phyloP scores from a whole-genome alignment of 2,329 filamentous ascomycete genomes.

The Hypoxylon sp. region DNA sequence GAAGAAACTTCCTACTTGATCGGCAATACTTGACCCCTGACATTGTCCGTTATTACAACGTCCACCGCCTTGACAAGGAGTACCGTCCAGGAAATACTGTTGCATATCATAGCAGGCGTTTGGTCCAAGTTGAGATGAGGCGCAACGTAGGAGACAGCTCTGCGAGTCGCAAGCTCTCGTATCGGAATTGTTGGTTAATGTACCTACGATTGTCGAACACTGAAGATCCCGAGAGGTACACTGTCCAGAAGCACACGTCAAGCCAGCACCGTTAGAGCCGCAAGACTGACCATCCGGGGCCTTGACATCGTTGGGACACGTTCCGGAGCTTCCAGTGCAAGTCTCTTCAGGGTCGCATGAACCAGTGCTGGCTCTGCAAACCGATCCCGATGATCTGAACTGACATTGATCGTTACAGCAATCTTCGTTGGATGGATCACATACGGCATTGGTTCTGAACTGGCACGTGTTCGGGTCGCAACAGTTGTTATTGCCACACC shows the following conservation, averaged over 20 bases:
- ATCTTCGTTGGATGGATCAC: conserved; percentile 85
- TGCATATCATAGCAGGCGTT: conserved; percentile 81
- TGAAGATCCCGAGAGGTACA: conserved; percentile 94
- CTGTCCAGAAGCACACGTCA: conserved; percentile 90
- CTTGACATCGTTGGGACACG: conserved; percentile 81
- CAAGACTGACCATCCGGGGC: conserved; percentile 80
- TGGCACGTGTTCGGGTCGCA: conserved; percentile 90
- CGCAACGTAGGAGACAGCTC: conserved; percentile 84
- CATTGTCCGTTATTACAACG: conserved; percentile 85
- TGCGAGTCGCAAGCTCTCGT: conserved; percentile 83
- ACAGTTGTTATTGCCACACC: conserved; percentile 83
- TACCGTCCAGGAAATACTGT: conserved; percentile 96
- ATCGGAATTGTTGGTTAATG: conserved; percentile 79
- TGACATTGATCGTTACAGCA: conserved; percentile 80
- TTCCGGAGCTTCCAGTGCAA: conserved; percentile 79
- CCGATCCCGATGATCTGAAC: conserved; percentile 75
- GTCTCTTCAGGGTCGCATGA: conserved; percentile 88
- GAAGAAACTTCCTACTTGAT: conserved; percentile 83
- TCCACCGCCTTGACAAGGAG: conserved; percentile 84
- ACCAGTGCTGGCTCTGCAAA: conserved; percentile 86
- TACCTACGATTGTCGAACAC: conserved; percentile 87
- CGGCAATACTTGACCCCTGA: conserved; percentile 76
- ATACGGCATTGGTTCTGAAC: conserved; percentile 82
- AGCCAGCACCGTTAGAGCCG: conserved; percentile 71
- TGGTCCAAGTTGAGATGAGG: conserved; percentile 75